phyloP scores from a whole-genome alignment of 192 early-diverging fungal species.

The Coemansia brasiliensis region DNA sequence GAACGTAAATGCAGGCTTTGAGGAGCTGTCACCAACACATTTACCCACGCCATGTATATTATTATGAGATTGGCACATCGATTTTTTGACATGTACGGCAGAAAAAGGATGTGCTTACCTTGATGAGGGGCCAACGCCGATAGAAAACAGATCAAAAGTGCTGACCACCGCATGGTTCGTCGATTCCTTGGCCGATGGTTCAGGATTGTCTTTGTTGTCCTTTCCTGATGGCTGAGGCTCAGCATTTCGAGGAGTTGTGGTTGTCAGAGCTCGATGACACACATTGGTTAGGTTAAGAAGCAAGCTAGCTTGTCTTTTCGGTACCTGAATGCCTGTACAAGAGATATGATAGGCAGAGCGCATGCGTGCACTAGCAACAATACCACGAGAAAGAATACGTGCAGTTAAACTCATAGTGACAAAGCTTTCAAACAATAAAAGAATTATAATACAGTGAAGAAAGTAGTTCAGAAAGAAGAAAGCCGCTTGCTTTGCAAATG shows the following conservation, averaged over 20 bases:
- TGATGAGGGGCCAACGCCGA: constrained; percentile 93
- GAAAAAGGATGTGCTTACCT: constrained; percentile 36
- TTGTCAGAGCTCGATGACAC: constrained; percentile 13
- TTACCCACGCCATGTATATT: neutral
- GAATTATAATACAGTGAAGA: too few species aligned
- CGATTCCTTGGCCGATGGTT: constrained; percentile 36
- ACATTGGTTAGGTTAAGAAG: neutral
- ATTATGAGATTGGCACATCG: neutral
- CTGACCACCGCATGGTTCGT: constrained; percentile 83
- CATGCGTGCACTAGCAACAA: constrained; percentile 14
- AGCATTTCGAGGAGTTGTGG: constrained; percentile 28
- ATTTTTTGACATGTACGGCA: neutral
- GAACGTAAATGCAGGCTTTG: too few species aligned
- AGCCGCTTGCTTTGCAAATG: too few species aligned
- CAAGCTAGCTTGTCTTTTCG: neutral
- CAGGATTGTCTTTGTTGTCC: constrained; percentile 5
- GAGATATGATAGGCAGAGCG: neutral
- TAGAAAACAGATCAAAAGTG: constrained; percentile 93
- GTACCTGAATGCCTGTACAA: neutral
- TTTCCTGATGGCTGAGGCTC: constrained; percentile 32
- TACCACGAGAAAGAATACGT: constrained; percentile 24
- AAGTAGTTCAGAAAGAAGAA: neutral
- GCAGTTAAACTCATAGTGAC: constrained; percentile 22
- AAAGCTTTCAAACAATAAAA: neutral
- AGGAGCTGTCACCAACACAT: too few species aligned